A percentile compares a stretch with the other conserved stretches of the same genome.
phyloP scores from a whole-genome alignment of 1,139 yeast genomes.

The Candida tetrigidarum region DNA sequence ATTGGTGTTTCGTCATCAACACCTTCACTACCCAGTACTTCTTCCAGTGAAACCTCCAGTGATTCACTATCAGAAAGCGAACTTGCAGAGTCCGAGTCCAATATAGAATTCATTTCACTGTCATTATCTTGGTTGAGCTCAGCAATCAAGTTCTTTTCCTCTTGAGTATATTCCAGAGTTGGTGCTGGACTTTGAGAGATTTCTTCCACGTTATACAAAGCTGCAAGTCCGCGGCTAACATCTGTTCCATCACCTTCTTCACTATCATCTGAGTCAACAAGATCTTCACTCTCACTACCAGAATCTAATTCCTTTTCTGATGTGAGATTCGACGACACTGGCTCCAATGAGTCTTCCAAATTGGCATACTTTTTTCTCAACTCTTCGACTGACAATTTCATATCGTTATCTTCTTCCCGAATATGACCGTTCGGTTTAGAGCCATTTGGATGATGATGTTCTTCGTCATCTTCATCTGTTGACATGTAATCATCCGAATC shows the following conservation, averaged over 20 bases:
- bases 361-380: conserved; percentile 65
- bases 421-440: conserved; percentile 1
- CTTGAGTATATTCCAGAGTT: conserved; percentile 35
- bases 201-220: conserved; percentile 31
- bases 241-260: conserved; percentile 26
- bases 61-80: conserved; percentile 17
- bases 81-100: conserved; percentile 28
- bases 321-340: conserved; percentile 16
- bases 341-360: conserved; percentile 32
- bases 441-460: conserved; percentile 11
- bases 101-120: conserved; percentile 17
- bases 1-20: background rate
- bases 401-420: conserved; percentile 44
- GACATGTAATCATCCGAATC: conserved; percentile 25
- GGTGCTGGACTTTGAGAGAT: conserved; percentile 12
- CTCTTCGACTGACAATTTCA: conserved; percentile 65
- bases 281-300: conserved; percentile 9
- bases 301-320: conserved; percentile 15
- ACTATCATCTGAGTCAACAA: conserved; percentile 17
- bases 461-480: conserved; percentile 36
- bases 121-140: conserved; percentile 17
- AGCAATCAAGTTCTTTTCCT: conserved; percentile 36
- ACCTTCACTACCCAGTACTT: conserved; percentile 6
- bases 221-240: conserved; percentile 32
- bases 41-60: conserved; percentile 17